Evolutionary conservation across 2,329 filamentous ascomycete genomes (phyloP), one percentile per base, ranked within the genome.

Genomic region (Exophiala aquamarina): DNA sequence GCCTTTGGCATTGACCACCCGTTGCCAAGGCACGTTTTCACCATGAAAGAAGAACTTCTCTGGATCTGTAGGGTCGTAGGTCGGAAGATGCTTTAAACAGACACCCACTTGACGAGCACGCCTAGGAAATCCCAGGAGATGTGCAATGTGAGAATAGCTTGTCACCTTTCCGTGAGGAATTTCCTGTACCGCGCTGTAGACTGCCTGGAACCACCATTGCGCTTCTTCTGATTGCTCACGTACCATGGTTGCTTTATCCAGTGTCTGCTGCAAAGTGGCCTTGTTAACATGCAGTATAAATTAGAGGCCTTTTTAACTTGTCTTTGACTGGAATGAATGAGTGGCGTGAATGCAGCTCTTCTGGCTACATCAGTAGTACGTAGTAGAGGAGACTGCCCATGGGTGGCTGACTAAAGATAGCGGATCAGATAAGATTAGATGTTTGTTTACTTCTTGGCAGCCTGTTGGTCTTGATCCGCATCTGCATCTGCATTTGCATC

Each of bases 11-110:
- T 92, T 95, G 64, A 97, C 86, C 50, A 97, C 88, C 48, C 93
- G 77, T 72, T 97, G 92, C 92, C 92, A 97, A 0, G 92, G 92
- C 3, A 97, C 92, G 56, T 86, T 96, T 18, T 73, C 74, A 49
- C 78, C 74, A 66, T 95, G 85, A 70, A 86, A 94, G 47, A 71
- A 66, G 43, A 69, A 66, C 35, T 68, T 68, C 28, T 66, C 69
- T 52, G 73, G 68, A 39, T 67, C 61, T 8, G 70, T 65, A 0
- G 72, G 60, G 47, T 79, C 74, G 5, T 70, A 62, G 10, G 60
- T 52, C 1, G 90, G 81, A 10, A 97, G 81, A 64, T 95, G 85
- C 66, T 95, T 96, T 19, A 97, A 79, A 66, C 87, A 94, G 37
- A 93, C 77, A 43, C 92, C 92, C 5, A 97, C 91, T 70, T 97